Evolutionary conservation across 495 filamentous ascomycete species (phyloP), one percentile per base, ranked within the genome.

Genomic region (Penicillium dipodomyicola): DNA sequence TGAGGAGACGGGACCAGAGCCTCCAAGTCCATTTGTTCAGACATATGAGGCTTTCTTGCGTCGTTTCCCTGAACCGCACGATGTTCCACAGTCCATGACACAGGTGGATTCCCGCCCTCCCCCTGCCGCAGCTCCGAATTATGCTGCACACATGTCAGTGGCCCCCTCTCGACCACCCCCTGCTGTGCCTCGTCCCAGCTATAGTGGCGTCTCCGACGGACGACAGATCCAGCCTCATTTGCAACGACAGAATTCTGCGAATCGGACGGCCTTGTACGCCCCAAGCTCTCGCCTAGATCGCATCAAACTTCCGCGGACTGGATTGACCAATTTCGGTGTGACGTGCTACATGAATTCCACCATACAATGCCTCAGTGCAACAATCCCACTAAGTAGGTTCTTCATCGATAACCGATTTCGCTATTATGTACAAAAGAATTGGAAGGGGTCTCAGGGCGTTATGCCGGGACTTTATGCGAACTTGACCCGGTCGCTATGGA

Each of bases 341-440:
- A 89, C 84, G 7, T 99, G 94, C 70, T 99, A 94, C 67, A 91
- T 92, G 82, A 96, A 97, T 74, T 83, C 88, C 14, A 86, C 85
- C 4, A 72, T 99, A 14, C 94, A 99, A 68, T 88, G 85, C 56
- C 72, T 97, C 52, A 86, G 88, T 56, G 87, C 86, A 4, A 94
- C 90, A 1, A 75, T 83, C 20, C 82, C 84, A 20, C 78, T 99
- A 55, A 80, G 84, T 29, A 75, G 83, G 29, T 87, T 90, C 53
- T 86, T 97, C 60, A 74, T 76, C 22, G 80, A 79, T 41, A 65
- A 79, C 56, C 72, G 76, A 32, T 91, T 79, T 78, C 79, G 71
- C 54, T 79, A 73, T 49, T 79, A 77, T 57, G 74, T 81, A 14
- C 79, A 82, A 48, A 86, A 85, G 61, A 78, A 90, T 60, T 86